Evolutionary conservation across 2,329 filamentous ascomycete species (phyloP), one percentile per base, ranked within the genome.

Genomic region (Epichloe aotearoae): DNA sequence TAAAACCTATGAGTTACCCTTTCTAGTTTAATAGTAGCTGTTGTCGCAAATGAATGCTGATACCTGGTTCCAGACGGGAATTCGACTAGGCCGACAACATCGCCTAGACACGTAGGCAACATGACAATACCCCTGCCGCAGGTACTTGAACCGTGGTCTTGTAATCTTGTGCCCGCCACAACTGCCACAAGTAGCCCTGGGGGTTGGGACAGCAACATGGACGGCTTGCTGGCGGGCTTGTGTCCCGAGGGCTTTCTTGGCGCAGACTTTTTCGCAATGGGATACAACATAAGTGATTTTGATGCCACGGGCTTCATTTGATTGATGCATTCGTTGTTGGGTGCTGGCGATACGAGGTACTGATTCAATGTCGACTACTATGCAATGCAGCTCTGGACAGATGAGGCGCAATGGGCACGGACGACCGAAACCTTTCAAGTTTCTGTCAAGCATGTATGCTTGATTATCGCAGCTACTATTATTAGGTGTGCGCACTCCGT

Each of bases 271-370:
- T 23, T 57, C 19, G 52, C 47, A 19, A 46, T 56, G 42, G 51
- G 53, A 5, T 55, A 54, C 6, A 47, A 44, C n/a, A 51, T 57
- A 4, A 54, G 53, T 30, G 55, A 58, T 40, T 58, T 57, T 43
- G 57, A 57, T 34, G 55, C 54, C 17, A 50, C 53, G 14, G 56
- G 54, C 5, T 52, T 57, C 17, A 57, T 56, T 14, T 57, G 36
- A 50, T 14, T 3, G 17, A 17, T 19, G 39, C 12, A 8, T 26
- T 26, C 26, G 2, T 7, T 14, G 39, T 20, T 20, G 19, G 11
- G 10, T 42, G 36, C 36, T n/a, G 36, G 26, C 26, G 26, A 30
- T 30, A 10, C 8, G 10, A 30, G 1, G 26, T 30, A 30, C 26
- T 30, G 26, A 30, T 30, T 8, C 26, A 10, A 30, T 10, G 8